Conservation (phyloP, 2,329 filamentous ascomycete species). For the Trichoderma oligosporum region DNA sequence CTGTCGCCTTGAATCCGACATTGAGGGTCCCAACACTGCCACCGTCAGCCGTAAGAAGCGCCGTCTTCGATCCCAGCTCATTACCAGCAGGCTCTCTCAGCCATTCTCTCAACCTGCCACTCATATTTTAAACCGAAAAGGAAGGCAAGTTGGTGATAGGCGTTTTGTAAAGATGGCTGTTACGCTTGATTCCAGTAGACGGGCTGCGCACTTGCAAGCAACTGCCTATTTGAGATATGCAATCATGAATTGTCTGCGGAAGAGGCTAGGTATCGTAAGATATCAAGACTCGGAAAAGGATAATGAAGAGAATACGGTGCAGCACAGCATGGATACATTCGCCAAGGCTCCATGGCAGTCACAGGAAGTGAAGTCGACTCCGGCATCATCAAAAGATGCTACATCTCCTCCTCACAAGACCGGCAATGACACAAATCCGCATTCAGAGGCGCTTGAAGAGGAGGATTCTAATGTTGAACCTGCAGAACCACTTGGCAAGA, state of each 20-base stretch:
- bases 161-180: constrained; percentile 48
- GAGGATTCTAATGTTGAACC: neutral
- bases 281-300: constrained; percentile 32
- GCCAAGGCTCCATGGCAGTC: constrained; percentile 25
- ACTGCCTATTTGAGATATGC: constrained; percentile 60
- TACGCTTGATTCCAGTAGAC: constrained; percentile 35
- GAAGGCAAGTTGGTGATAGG: constrained; percentile 41
- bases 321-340: constrained; percentile 24
- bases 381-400: constrained; percentile 21
- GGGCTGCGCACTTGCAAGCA: constrained; percentile 44
- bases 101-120: constrained; percentile 67
- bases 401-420: neutral
- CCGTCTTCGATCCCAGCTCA: constrained; percentile 57
- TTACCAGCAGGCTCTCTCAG: constrained; percentile 66
- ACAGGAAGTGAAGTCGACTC: constrained; percentile 24
- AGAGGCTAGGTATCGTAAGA: constrained; percentile 36
- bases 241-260: constrained; percentile 59
- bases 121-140: constrained; percentile 63
- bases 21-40: constrained; percentile 54
- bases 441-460: neutral
- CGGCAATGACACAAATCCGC: neutral
- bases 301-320: constrained; percentile 26
- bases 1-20: constrained; percentile 50
- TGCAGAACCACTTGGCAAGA: constrained; percentile 21
- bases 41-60: constrained; percentile 61